A percentile compares a stretch with the other conserved stretches of the same genome.
Evolutionary conservation across 768 basidiomycete genomes (phyloP).

Genomic region (Termitomyces sp.): DNA sequence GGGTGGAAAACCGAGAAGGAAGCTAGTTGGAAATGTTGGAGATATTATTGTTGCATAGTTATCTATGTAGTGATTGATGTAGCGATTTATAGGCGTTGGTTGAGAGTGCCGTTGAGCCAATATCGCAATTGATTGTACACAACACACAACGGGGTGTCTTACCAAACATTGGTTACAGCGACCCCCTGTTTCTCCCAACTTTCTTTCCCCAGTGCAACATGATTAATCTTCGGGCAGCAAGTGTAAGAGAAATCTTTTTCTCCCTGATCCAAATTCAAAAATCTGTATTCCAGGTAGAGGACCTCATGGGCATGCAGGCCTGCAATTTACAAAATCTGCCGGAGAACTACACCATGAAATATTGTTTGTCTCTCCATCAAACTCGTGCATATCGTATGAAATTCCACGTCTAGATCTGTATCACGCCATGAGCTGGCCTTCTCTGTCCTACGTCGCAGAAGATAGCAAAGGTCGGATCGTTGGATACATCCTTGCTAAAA

Average conservation of each 20-base stretch:
- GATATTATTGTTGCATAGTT: constrained; percentile 36
- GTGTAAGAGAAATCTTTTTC: constrained; percentile 22
- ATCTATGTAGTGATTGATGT: neutral
- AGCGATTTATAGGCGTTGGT: neutral
- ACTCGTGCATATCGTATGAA: neutral
- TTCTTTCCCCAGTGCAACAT: constrained; percentile 18
- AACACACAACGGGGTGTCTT: neutral
- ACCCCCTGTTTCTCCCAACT: neutral
- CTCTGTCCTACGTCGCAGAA: constrained; percentile 90
- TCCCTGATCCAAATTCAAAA: neutral
- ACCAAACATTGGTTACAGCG: neutral
- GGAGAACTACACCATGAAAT: constrained; percentile 88
- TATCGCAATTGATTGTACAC: neutral
- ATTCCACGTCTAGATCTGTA: constrained; percentile 64
- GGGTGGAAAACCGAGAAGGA: constrained; percentile 40
- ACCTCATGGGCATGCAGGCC: constrained; percentile 92
- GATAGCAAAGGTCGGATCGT: constrained; percentile 88
- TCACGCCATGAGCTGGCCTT: constrained; percentile 93
- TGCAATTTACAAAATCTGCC: constrained; percentile 94
- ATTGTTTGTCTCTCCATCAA: constrained; percentile 40
- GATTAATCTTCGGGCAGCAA: constrained; percentile 38
- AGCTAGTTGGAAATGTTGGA: constrained; percentile 35
- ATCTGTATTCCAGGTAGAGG: constrained; percentile 57
- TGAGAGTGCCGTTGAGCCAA: neutral
- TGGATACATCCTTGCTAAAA: constrained; percentile 94